These are phyloP conservation scores for Linum trigynum DNA, from an alignment of 345 rosid species.

Conservation along the genomic window DNA sequence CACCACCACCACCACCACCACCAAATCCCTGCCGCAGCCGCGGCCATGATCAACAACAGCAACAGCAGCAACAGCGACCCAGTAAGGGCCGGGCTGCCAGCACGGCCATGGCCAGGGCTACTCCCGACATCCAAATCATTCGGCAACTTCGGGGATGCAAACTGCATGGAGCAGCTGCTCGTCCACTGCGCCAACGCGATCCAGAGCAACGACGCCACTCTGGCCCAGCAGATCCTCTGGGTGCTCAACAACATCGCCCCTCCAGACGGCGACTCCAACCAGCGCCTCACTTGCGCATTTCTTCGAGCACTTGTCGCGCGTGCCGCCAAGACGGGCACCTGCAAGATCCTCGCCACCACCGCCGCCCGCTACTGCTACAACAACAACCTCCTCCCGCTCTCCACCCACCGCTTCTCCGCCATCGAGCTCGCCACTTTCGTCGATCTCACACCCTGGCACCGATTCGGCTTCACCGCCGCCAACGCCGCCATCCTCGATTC, in stretches of 20 bases:
- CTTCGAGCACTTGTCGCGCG: conserved; percentile 77
- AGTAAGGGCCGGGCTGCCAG: background rate
- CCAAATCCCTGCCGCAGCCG: conserved; percentile 6
- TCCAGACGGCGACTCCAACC: conserved; percentile 78
- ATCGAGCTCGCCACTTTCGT: conserved; percentile 77
- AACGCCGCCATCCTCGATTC: conserved; percentile 74
- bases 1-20: conserved; percentile 23
- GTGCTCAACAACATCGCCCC: conserved; percentile 82
- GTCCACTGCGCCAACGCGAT: conserved; percentile 88
- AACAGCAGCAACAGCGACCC: conserved; percentile 16
- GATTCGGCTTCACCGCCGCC: conserved; percentile 87
- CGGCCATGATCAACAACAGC: conserved; percentile 39
- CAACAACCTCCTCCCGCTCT: conserved; percentile 19
- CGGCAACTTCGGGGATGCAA: conserved; percentile 56
- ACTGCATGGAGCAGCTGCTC: conserved; percentile 80
- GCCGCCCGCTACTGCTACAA: conserved; percentile 28
- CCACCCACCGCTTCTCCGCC: conserved; percentile 58
- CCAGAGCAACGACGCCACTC: conserved; percentile 66
- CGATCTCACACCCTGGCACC: conserved; percentile 93
- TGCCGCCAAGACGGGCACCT: conserved; percentile 54
- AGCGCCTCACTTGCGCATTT: conserved; percentile 57
- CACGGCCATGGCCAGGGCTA: conserved; percentile 57
- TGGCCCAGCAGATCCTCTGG: conserved; percentile 86
- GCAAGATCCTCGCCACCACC: conserved; percentile 47
- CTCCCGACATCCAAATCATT: conserved; percentile 44